Evolutionary conservation across 1,284 basidiomycete species (phyloP).

Genomic region (Cutaneotrichosporon cyanovorans): DNA sequence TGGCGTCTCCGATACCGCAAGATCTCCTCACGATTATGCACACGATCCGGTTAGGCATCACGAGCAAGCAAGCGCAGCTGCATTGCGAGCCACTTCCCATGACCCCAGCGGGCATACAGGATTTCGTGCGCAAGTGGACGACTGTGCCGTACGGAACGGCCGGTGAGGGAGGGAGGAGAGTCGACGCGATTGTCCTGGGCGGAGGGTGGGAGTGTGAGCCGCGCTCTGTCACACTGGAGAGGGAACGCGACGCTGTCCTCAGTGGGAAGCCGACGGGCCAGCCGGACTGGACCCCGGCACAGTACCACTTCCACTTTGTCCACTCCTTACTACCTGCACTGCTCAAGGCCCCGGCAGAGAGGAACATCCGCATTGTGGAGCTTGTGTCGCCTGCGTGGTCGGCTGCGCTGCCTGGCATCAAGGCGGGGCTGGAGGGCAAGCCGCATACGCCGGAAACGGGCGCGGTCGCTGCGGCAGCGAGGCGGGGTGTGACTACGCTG

Average conservation of each 20-base stretch:
- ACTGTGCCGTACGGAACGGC: constrained; percentile 29
- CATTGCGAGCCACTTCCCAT: constrained; percentile 41
- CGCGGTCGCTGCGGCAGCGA: constrained; percentile 14
- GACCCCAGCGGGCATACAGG: constrained; percentile 29
- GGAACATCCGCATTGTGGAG: constrained; percentile 72
- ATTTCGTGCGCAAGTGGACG: constrained; percentile 40
- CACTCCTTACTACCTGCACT: constrained; percentile 69
- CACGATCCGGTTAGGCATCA: constrained; percentile 33
- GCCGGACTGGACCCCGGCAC: constrained; percentile 30
- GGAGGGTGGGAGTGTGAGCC: constrained; percentile 34
- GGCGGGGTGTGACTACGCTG: constrained; percentile 28
- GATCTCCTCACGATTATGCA: constrained; percentile 40
- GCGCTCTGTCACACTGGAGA: neutral
- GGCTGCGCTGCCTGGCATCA: constrained; percentile 53
- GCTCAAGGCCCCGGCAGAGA: constrained; percentile 67
- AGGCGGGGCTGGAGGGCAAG: constrained; percentile 4
- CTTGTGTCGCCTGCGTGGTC: constrained; percentile 78
- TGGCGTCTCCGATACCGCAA: constrained; percentile 36
- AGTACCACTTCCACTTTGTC: constrained; percentile 57
- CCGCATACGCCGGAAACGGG: neutral
- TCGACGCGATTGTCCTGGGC: constrained; percentile 43
- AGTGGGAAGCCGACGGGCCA: neutral
- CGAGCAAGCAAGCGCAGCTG: constrained; percentile 35
- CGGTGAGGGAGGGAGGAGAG: constrained; percentile 37
- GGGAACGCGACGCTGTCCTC: neutral